Percentiles rank a stretch among this genome's conserved stretches.
phyloP scores from a whole-genome alignment of 176 grass and related monocot genomes.

The Areca catechu region DNA sequence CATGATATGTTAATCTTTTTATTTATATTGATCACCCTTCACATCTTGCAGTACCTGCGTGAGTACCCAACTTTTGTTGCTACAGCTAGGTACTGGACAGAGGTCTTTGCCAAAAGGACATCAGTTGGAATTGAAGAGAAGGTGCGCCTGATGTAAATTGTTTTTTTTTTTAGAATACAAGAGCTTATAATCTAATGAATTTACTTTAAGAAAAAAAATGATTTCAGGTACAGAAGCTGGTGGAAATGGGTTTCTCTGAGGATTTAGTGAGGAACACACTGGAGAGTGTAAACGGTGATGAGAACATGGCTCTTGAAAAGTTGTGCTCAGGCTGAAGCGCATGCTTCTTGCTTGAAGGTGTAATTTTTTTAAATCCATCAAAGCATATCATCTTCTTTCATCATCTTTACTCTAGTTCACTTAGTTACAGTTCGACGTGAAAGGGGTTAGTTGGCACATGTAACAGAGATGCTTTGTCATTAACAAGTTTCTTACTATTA shows the following conservation, averaged over 20 bases:
- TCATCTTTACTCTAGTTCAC: too few species aligned
- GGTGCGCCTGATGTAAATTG: conserved; percentile 20
- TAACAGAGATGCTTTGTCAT: too few species aligned
- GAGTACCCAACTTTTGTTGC: conserved; percentile 56
- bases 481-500: too few species aligned
- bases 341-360: neutral
- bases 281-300: conserved; percentile 77
- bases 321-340: conserved; percentile 56
- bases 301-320: conserved; percentile 92
- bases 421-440: too few species aligned
- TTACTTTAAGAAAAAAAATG: too few species aligned
- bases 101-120: conserved; percentile 70
- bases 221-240: conserved; percentile 71
- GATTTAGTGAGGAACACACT: conserved; percentile 72
- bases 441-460: too few species aligned
- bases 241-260: conserved; percentile 98
- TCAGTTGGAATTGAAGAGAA: conserved; percentile 88
- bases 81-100: conserved; percentile 95
- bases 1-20: too few species aligned
- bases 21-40: neutral
- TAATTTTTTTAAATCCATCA: too few species aligned
- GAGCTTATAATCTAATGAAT: too few species aligned
- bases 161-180: neutral
- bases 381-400: too few species aligned
- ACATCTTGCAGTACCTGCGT: conserved; percentile 52